These are phyloP conservation scores for Psidium guajava DNA, from an alignment of 345 rosid species.

Conservation along the genomic window DNA sequence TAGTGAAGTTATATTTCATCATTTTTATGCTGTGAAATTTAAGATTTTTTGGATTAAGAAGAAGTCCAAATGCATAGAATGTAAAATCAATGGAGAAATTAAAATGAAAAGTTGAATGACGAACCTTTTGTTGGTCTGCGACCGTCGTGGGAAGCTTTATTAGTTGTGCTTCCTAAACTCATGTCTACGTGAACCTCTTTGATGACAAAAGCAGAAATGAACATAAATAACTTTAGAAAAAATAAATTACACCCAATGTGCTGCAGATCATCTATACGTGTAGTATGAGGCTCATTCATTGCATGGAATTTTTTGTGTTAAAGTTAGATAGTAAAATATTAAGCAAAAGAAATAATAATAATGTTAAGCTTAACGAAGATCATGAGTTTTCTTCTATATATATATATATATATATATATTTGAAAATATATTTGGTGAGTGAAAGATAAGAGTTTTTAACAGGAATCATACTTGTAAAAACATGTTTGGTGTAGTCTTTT, in stretches of 20 bases:
- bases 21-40: neutral
- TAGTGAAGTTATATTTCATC: neutral
- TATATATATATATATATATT: neutral
- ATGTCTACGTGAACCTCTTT: neutral
- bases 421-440: neutral
- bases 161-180: neutral
- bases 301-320: neutral
- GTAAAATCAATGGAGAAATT: neutral
- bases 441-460: neutral
- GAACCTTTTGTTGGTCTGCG: neutral
- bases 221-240: neutral
- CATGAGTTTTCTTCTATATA: neutral
- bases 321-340: neutral
- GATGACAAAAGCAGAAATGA: neutral
- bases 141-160: neutral
- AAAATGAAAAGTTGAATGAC: neutral
- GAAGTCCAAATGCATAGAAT: neutral
- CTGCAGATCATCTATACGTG: neutral
- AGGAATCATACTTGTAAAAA: neutral
- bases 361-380: neutral
- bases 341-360: neutral
- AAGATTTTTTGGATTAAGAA: neutral
- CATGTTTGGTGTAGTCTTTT: neutral
- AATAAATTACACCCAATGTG: neutral
- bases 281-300: neutral